These are phyloP conservation scores for Naganishia onofrii DNA, from an alignment of 768 basidiomycete species.

Conservation along the genomic window DNA sequence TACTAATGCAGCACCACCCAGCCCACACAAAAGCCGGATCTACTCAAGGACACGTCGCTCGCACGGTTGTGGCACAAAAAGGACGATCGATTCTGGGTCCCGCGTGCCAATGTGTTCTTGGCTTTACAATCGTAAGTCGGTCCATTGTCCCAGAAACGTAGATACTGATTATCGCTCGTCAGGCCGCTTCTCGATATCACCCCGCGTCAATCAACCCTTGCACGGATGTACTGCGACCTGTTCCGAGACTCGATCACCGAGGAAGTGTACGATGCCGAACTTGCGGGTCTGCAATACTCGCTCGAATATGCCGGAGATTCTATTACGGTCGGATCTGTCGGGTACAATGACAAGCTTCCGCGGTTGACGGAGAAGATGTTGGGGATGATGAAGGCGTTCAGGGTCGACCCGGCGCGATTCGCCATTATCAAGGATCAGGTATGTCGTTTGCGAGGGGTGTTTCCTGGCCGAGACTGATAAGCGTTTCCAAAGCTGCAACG, in stretches of 20 bases:
- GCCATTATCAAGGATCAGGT: slow-evolving; percentile 83
- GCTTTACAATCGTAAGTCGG: slow-evolving; percentile 48
- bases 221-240: slow-evolving; percentile 79
- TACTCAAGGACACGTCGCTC: slow-evolving; percentile 68
- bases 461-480: slow-evolving; percentile 16
- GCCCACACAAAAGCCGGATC: slow-evolving; percentile 56
- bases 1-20: slow-evolving; percentile 43
- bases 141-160: background rate
- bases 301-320: slow-evolving; percentile 66
- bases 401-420: slow-evolving; percentile 69
- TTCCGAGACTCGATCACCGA: slow-evolving; percentile 86
- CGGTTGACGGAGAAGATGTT: slow-evolving; percentile 71
- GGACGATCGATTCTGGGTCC: slow-evolving; percentile 94
- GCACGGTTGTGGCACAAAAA: slow-evolving; percentile 93
- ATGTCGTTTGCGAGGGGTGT: slow-evolving; percentile 27
- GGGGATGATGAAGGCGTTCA: slow-evolving; percentile 64
- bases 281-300: slow-evolving; percentile 79
- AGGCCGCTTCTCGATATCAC: slow-evolving; percentile 55
- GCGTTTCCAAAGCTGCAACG: slow-evolving; percentile 61
- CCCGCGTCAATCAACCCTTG: slow-evolving; percentile 69
- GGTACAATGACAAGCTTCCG: slow-evolving; percentile 86
- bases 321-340: slow-evolving; percentile 66
- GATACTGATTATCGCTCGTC: background rate
- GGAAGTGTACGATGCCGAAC: slow-evolving; percentile 84
- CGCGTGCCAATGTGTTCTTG: slow-evolving; percentile 74